Conservation (phyloP, 805 yeast genomes). For the Saccharomycopsis lassenensis region DNA sequence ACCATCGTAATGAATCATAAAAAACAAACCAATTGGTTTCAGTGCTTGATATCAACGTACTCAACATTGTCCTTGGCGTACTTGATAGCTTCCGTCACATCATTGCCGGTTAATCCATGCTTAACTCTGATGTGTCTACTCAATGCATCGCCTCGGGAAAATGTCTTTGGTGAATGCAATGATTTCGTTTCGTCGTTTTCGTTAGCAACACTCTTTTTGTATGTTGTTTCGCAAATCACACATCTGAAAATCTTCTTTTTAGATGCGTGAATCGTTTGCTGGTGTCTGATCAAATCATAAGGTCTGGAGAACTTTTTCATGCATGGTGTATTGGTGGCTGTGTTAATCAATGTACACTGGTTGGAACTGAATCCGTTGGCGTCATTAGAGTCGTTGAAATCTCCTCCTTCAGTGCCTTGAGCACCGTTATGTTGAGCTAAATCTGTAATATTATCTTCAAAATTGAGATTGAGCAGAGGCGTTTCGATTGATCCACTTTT, state of each 20-base stretch:
- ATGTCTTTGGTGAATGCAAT: constrained; percentile 46
- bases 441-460: too few species aligned
- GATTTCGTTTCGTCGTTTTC: constrained; percentile 4
- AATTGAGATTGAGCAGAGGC: too few species aligned
- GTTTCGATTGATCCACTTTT: too few species aligned
- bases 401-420: too few species aligned
- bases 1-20: too few species aligned
- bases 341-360: constrained; percentile 48
- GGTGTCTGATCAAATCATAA: constrained; percentile 89
- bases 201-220: constrained; percentile 35
- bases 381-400: constrained; percentile 2
- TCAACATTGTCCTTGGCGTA: constrained; percentile 73
- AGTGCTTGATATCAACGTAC: constrained; percentile 22
- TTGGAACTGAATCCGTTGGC: constrained; percentile 23
- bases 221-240: constrained; percentile 61
- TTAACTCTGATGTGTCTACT: constrained; percentile 89
- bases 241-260: constrained; percentile 81
- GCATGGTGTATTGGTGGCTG: constrained; percentile 54
- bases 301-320: constrained; percentile 82
- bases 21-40: too few species aligned
- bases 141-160: constrained; percentile 88
- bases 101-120: constrained; percentile 60
- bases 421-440: too few species aligned
- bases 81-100: constrained; percentile 60
- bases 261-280: constrained; percentile 89